phyloP scores from a whole-genome alignment of 805 yeast species.

The Candida maltosa region DNA sequence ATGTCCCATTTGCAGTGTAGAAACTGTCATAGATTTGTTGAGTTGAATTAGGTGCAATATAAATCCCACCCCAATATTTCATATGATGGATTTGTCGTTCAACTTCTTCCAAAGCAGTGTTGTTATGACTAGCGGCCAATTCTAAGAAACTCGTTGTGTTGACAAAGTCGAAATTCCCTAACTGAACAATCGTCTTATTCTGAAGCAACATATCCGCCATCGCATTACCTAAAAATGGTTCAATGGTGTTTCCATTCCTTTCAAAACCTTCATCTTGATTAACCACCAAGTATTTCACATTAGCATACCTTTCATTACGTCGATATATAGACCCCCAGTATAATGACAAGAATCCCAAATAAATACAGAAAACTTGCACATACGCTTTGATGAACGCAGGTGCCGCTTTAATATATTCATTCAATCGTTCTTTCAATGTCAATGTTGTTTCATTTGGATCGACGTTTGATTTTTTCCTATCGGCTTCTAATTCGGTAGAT shows the following conservation, averaged over 20 bases:
- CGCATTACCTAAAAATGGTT: conserved; percentile 16
- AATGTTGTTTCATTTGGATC: not conserved
- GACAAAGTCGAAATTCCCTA: conserved; percentile 18
- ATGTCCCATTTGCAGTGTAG: conserved; percentile 1
- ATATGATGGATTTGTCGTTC: conserved; percentile 21
- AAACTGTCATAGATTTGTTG: conserved; percentile 14
- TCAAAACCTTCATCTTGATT: conserved; percentile 21
- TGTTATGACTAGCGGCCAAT: conserved; percentile 15
- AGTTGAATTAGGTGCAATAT: conserved; percentile 25
- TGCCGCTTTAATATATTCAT: conserved; percentile 4
- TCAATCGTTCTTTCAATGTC: conserved; percentile 3
- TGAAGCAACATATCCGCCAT: conserved; percentile 15
- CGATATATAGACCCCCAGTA: conserved; percentile 35
- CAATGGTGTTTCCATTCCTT: conserved; percentile 15
- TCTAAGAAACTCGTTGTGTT: conserved; percentile 11
- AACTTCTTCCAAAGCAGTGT: conserved; percentile 16
- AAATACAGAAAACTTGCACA: conserved; percentile 16
- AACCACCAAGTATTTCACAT: conserved; percentile 30
- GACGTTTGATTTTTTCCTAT: not conserved
- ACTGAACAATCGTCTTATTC: conserved; percentile 7
- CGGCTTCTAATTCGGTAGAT: no score
- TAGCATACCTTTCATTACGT: conserved; percentile 21
- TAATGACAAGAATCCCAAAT: conserved; percentile 28
- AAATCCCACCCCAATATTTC: conserved; percentile 28
- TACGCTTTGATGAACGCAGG: conserved; percentile 15